Conservation (phyloP, 108 stramenopile genomes). For the Pseudonitzschia pungens region DNA sequence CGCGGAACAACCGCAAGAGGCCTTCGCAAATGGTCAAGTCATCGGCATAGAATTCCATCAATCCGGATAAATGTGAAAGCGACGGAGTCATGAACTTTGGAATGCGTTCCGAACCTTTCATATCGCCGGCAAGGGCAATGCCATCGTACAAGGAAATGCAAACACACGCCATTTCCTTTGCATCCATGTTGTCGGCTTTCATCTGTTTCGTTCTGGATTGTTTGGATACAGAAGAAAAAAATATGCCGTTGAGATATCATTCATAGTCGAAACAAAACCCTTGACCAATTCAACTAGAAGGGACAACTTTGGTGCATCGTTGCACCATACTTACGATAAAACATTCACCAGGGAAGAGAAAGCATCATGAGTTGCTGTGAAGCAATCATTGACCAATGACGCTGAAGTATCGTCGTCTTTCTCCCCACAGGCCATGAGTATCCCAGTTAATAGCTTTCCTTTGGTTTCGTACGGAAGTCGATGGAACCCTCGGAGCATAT, state of each 20-base stretch:
- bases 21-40: slow-evolving; percentile 77
- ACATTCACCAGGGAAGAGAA: slow-evolving; percentile 68
- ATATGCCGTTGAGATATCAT: background rate
- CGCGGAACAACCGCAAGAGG: slow-evolving; percentile 68
- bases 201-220: slow-evolving; percentile 50
- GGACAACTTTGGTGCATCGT: background rate
- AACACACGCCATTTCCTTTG: slow-evolving; percentile 71
- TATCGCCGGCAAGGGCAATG: slow-evolving; percentile 72
- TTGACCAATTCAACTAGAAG: background rate
- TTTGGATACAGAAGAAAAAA: background rate
- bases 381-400: slow-evolving; percentile 54
- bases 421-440: slow-evolving; percentile 73
- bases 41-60: slow-evolving; percentile 73
- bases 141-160: slow-evolving; percentile 75
- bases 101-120: slow-evolving; percentile 69
- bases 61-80: slow-evolving; percentile 68
- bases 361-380: slow-evolving; percentile 58
- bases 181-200: slow-evolving; percentile 50
- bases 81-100: slow-evolving; percentile 75
- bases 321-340: slow-evolving; percentile 43
- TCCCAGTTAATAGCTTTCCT: slow-evolving; percentile 57
- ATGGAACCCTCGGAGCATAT: slow-evolving; percentile 63
- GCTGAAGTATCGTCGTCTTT: slow-evolving; percentile 48
- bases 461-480: slow-evolving; percentile 73
- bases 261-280: background rate